phyloP scores from a whole-genome alignment of 306 rosid species.

The Rubus idaeus region DNA sequence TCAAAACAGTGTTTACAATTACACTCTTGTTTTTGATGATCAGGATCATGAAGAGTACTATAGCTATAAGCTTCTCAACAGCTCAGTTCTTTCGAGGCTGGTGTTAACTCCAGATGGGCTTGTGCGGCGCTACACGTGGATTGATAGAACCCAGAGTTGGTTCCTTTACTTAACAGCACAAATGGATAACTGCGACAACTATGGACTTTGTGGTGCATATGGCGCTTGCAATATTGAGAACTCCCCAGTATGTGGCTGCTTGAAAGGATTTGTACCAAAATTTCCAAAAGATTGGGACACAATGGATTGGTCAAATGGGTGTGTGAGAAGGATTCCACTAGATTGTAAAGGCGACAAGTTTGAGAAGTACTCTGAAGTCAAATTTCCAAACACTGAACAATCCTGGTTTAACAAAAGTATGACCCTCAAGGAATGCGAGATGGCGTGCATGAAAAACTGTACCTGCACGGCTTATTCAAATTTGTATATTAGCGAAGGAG shows the following conservation, averaged over 20 bases:
- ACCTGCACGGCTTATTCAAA: slow-evolving; percentile 7
- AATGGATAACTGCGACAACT: slow-evolving; percentile 11
- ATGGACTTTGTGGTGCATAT: slow-evolving; percentile 12
- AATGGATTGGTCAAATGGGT: slow-evolving; percentile 3
- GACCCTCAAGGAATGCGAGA: neutral
- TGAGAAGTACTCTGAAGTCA: neutral
- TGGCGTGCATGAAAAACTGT: neutral
- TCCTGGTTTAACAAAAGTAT: neutral
- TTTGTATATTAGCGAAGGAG: slow-evolving; percentile 17
- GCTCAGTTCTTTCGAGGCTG: neutral
- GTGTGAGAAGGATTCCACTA: neutral
- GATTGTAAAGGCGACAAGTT: neutral
- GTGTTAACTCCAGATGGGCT: slow-evolving; percentile 4
- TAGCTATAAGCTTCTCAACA: slow-evolving; percentile 9
- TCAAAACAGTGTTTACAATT: neutral
- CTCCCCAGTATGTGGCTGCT: slow-evolving; percentile 11
- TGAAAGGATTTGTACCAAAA: slow-evolving; percentile 10
- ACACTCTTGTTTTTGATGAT: neutral
- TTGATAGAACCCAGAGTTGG: neutral
- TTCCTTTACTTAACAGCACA: neutral
- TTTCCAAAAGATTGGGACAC: neutral
- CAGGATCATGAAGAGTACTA: slow-evolving; percentile 16
- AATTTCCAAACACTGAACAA: slow-evolving; percentile 9
- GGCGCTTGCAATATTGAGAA: neutral
- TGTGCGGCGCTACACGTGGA: slow-evolving; percentile 12